Evolutionary conservation across 805 yeast genomes (phyloP), one percentile per base, ranked within the genome.

Genomic region (Priceomyces castillae): DNA sequence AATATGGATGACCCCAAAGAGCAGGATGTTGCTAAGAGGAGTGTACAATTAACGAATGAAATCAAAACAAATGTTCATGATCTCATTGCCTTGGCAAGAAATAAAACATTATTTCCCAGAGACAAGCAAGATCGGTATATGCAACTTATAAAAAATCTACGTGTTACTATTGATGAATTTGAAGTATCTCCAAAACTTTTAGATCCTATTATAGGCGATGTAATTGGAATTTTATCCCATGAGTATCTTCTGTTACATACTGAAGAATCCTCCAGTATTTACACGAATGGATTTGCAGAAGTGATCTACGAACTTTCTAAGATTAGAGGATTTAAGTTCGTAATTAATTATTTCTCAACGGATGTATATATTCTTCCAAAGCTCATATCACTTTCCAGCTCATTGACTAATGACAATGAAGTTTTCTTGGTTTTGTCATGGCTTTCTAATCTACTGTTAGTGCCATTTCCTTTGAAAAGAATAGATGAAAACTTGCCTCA

Each of bases 381-480:
- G 2, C 77, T n/a, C 15, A 34, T 61, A 18, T 43, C 22, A 1
- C 37, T 45, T 7, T 39, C 14, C 2, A 19, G 40, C 1, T 17
- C 30, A 3, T 34, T 46, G 10, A 40, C 38, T 6, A 44, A 47
- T 28, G 66, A 58, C 22, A 51, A 51, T 42, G 69, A 65, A 40
- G 41, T 46, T 1, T 67, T 64, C 44, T 37, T 82, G 9, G 56
- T 81, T 34, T 61, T 89, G 7, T 65, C 85, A 2, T 90, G 96
- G 96, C 69, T 88, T 7, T 74, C 84, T 0, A 78, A 83, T 7
- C 64, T 90, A 17, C 74, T 81, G 0, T 64, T 86, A n/a, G 78
- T 82, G 0, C 97, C 98, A 0, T 90, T 90, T 55, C 73, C 78
- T 1, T 64, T 90, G 19, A 62, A 59, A 1, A 48, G 62, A 0